Evolutionary conservation across 495 filamentous ascomycete species (phyloP).

Genomic region (Talaromyces liani): DNA sequence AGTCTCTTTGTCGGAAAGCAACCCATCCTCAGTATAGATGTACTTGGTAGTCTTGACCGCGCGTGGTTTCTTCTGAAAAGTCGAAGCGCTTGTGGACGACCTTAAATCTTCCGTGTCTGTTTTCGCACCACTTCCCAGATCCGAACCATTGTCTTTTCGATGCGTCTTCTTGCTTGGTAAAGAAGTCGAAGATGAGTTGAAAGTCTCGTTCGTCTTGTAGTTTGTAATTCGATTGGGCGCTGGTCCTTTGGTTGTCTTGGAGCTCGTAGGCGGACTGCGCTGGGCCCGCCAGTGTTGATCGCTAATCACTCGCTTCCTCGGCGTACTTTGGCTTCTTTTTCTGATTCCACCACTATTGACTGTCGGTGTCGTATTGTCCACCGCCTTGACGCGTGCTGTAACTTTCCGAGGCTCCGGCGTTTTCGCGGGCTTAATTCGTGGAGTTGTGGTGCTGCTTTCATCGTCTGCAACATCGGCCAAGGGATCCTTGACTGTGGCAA

Average conservation of each 20-base stretch:
- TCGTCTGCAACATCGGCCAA: slow-evolving; percentile 33
- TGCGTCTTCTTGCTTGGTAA: neutral
- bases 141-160: slow-evolving; percentile 4
- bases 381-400: slow-evolving; percentile 16
- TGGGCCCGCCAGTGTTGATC: slow-evolving; percentile 67
- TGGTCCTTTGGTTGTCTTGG: slow-evolving; percentile 44
- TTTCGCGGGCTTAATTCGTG: slow-evolving; percentile 13
- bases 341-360: slow-evolving; percentile 17
- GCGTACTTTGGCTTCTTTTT: slow-evolving; percentile 45
- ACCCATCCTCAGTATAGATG: slow-evolving; percentile 13
- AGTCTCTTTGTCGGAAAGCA: slow-evolving; percentile 13
- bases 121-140: neutral
- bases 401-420: slow-evolving; percentile 4
- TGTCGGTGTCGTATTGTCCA: slow-evolving; percentile 8
- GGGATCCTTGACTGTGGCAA: slow-evolving; percentile 40
- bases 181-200: slow-evolving; percentile 1
- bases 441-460: slow-evolving; percentile 16
- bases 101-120: slow-evolving; percentile 16
- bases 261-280: slow-evolving; percentile 30
- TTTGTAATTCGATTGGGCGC: slow-evolving; percentile 36
- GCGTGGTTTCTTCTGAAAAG: slow-evolving; percentile 8
- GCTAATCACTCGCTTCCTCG: slow-evolving; percentile 72
- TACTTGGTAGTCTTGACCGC: slow-evolving; percentile 3
- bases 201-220: slow-evolving; percentile 35
- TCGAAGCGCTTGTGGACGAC: slow-evolving; percentile 14